Percentiles rank a stretch among this genome's conserved stretches.
Conservation (phyloP, 2,329 filamentous ascomycete species). For the Paracoccidioides brasiliensis region DNA sequence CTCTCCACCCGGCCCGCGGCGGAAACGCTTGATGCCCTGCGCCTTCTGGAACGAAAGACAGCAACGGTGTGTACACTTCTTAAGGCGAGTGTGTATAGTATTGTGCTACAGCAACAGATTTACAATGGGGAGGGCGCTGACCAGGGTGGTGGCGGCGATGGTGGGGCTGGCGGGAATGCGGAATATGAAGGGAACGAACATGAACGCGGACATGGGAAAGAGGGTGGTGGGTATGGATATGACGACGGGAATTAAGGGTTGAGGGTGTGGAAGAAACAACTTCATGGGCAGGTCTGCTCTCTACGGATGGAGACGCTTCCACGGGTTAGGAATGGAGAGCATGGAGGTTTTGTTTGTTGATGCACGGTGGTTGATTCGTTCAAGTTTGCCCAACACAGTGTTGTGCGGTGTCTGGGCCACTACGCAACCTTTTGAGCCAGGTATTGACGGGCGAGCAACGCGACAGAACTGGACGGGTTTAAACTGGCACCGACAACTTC, state of each 20-base stretch:
- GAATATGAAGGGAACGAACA: constrained; percentile 11
- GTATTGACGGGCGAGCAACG: too few relatives aligned
- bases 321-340: too few relatives aligned
- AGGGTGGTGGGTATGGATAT: background rate
- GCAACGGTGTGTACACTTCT: constrained; percentile 87
- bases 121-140: constrained; percentile 43
- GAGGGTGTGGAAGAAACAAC: constrained; percentile 5
- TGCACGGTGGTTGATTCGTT: too few relatives aligned
- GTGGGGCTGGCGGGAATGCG: constrained; percentile 17
- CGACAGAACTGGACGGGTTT: too few relatives aligned
- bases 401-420: too few relatives aligned
- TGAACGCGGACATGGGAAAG: constrained; percentile 11
- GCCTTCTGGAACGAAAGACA: constrained; percentile 85
- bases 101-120: constrained; percentile 95
- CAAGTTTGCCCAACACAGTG: too few relatives aligned
- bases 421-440: too few relatives aligned
- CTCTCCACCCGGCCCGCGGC: constrained; percentile 55
- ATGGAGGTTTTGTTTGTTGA: too few relatives aligned
- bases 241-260: constrained; percentile 10
- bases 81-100: constrained; percentile 97
- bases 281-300: background rate
- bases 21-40: constrained; percentile 62
- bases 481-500: too few relatives aligned
- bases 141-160: constrained; percentile 18
- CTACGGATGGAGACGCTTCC: too few relatives aligned